A percentile compares a stretch with the other conserved stretches of the same genome.
These are phyloP conservation scores for Scheffersomyces stambukii DNA, from an alignment of 1,139 yeast genomes.

Conservation along the genomic window DNA sequence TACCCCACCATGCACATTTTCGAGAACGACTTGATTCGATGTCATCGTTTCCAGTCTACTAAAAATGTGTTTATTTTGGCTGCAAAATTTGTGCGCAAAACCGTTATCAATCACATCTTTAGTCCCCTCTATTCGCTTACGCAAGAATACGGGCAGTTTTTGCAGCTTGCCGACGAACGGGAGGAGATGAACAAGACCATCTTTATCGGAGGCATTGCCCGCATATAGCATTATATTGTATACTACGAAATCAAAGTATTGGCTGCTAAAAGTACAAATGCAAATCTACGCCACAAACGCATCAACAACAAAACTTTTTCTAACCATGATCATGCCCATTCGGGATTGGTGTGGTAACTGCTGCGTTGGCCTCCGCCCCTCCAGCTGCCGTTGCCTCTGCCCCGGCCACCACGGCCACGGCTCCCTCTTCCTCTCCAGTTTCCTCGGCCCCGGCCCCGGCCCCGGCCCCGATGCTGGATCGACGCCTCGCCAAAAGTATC, in stretches of 20 bases:
- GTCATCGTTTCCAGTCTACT: conserved; percentile 19
- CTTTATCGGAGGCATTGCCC: conserved; percentile 25
- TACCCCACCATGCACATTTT: conserved; percentile 32
- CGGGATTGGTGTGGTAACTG: conserved; percentile 31
- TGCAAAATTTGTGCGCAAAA: conserved; percentile 15
- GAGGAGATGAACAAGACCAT: conserved; percentile 22
- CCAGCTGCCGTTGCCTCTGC: conserved; percentile 13
- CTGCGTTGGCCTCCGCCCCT: conserved; percentile 10
- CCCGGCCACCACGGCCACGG: conserved; percentile 16
- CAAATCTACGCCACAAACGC: too few relatives aligned
- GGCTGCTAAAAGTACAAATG: too few relatives aligned
- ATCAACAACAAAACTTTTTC: too few relatives aligned
- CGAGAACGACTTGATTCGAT: conserved; percentile 30
- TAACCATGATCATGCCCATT: conserved; percentile 37
- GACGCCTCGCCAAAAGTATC: conserved; percentile 67
- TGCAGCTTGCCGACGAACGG: conserved; percentile 18
- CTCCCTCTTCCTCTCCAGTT: conserved; percentile 21
- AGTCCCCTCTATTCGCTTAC: conserved; percentile 27
- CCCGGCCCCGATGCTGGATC: conserved; percentile 25
- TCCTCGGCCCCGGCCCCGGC: conserved; percentile 25
- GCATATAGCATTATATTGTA: conserved; percentile 11
- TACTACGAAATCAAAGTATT: too few relatives aligned
- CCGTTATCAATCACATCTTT: conserved; percentile 23
- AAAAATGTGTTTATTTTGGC: conserved; percentile 15
- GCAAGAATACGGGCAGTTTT: conserved; percentile 20